phyloP scores from a whole-genome alignment of 2,329 filamentous ascomycete species.

The Coniochaeta sp. region DNA sequence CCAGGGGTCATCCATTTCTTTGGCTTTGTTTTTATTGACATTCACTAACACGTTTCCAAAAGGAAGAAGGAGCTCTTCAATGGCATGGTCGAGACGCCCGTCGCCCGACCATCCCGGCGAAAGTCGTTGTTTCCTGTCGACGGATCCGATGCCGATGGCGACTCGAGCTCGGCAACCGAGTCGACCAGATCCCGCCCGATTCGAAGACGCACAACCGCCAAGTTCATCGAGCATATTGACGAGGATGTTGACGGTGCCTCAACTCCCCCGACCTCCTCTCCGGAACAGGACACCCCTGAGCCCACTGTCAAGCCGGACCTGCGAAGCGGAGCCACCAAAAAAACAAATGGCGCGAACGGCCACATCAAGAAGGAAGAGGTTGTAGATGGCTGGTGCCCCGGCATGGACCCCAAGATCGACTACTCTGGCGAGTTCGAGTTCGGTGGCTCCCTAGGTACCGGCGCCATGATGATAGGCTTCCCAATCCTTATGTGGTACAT shows the following conservation, averaged over 20 bases:
- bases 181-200: conserved; percentile 22
- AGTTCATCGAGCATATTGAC: conserved; percentile 42
- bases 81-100: conserved; percentile 52
- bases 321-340: conserved; percentile 17
- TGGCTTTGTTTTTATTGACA: background rate
- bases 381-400: conserved; percentile 51
- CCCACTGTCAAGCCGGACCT: conserved; percentile 10
- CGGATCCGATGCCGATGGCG: conserved; percentile 37
- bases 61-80: conserved; percentile 57
- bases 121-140: conserved; percentile 40
- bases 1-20: too few relatives aligned
- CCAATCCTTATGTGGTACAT: conserved; percentile 98
- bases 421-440: conserved; percentile 69
- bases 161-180: conserved; percentile 40
- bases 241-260: conserved; percentile 26
- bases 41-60: background rate
- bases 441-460: conserved; percentile 74
- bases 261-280: conserved; percentile 13
- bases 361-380: conserved; percentile 22
- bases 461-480: conserved; percentile 84
- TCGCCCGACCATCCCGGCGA: conserved; percentile 38
- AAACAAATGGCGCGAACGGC: conserved; percentile 13
- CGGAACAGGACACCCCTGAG: conserved; percentile 11
- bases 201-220: conserved; percentile 36
- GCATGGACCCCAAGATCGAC: conserved; percentile 55